Base-by-base conservation (phyloP, 768 basidiomycete species). In the Lyophyllum semitale region DNA sequence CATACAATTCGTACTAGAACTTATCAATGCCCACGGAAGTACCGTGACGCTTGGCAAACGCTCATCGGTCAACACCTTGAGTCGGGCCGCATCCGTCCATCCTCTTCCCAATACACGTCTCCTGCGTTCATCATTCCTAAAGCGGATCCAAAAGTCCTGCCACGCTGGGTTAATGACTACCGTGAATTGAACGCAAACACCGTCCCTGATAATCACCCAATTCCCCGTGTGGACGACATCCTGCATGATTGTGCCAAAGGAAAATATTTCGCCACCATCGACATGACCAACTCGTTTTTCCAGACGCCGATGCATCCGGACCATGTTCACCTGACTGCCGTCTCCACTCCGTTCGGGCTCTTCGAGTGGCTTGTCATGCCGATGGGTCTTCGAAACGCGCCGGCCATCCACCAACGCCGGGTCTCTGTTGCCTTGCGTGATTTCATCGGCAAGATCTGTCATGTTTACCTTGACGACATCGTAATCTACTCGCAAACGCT, bases 401-500 rank as follows among this genome's bases (percentile, higher is more conserved):
- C 69, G 5, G 40, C 69, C 0, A 66, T 69, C 17, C 70, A 74
- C 25, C 71, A 74, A 30, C 55, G 59, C 0, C 52, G 62, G 0
- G 63, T 74, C 0, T 66, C 58, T 1, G 46, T 44, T 18, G 69
- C 66, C 0, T 60, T 82, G 0, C 20, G 61, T 0, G 37, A 59
- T 38, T 38, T n/a, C 42, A 43, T 43, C 42, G 72, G 78, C 47
- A 74, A n/a, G n/a, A n/a, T n/a, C n/a, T n/a, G n/a, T n/a, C n/a
- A n/a, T n/a, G n/a, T n/a, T n/a, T n/a, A n/a, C n/a, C n/a, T n/a
- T n/a, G n/a, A n/a, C n/a, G n/a, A n/a, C n/a, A n/a, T 79, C 26
- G 61, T 80, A 6, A 75, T 79, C n/a, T 79, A 72, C 70, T 80
- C 76, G 0, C 4, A 75, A 0, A 55, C 62, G 0, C n/a, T 72